phyloP scores from a whole-genome alignment of 139 green algal species.

The Mesostigma viride region DNA sequence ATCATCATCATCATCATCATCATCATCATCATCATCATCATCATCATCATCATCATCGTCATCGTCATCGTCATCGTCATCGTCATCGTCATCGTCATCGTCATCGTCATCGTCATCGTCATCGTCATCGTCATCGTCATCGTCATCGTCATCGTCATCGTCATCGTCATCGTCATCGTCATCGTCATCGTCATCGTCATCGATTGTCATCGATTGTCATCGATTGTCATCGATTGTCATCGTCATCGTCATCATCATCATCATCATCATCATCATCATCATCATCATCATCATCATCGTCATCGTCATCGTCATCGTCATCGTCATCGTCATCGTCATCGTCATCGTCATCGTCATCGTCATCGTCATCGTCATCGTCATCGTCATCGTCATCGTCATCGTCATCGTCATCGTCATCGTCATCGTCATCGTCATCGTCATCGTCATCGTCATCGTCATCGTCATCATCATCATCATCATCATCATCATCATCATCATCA shows the following conservation, averaged over 20 bases:
- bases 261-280: not conserved
- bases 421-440: not conserved
- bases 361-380: not conserved
- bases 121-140: not conserved
- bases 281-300: not conserved
- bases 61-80: not conserved
- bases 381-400: not conserved
- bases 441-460: not conserved
- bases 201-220: not conserved
- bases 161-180: not conserved
- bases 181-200: not conserved
- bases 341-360: not conserved
- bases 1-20: too few species aligned
- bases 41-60: slow-evolving; percentile 1
- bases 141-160: not conserved
- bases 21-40: slow-evolving; percentile 4
- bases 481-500: not conserved
- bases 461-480: not conserved
- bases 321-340: not conserved
- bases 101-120: not conserved
- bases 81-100: not conserved
- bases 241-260: not conserved
- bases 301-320: not conserved
- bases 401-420: not conserved
- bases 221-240: not conserved